Evolutionary conservation across 129 eudicot species (phyloP).

Genomic region (Mikania micrantha): DNA sequence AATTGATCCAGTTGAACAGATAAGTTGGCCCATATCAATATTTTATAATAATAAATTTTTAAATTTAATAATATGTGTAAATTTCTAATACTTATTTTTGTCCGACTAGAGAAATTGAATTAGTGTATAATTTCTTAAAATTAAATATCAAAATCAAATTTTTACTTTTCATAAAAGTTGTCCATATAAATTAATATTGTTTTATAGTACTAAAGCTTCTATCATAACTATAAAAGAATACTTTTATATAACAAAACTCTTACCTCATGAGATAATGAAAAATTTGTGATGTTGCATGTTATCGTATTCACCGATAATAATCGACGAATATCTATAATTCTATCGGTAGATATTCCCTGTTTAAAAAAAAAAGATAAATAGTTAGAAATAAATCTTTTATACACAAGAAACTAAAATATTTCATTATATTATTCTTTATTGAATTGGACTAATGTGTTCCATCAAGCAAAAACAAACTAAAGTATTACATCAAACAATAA

Average conservation of each 20-base stretch:
- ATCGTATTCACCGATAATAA: slow-evolving; percentile 57
- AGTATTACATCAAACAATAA: neutral
- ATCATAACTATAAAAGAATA: neutral
- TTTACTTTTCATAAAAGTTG: too few relatives aligned
- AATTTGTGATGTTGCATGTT: slow-evolving; percentile 77
- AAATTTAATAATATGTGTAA: too few relatives aligned
- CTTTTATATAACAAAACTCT: neutral
- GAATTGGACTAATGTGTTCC: neutral
- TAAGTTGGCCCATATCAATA: slow-evolving; percentile 17
- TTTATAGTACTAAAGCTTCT: neutral
- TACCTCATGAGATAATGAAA: slow-evolving; percentile 93
- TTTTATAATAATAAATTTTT: neutral
- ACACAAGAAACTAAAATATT: neutral
- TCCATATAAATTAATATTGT: too few relatives aligned
- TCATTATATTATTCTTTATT: neutral
- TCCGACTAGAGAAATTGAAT: too few relatives aligned
- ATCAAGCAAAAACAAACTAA: neutral
- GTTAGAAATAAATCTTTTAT: neutral
- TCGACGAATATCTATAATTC: slow-evolving; percentile 85
- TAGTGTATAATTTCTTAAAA: too few relatives aligned
- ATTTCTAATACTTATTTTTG: too few relatives aligned
- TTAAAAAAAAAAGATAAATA: neutral
- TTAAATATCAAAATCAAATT: too few relatives aligned
- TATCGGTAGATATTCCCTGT: slow-evolving; percentile 97
- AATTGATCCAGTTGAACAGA: neutral